Percentiles rank a stretch among this genome's conserved stretches.
phyloP scores from a whole-genome alignment of 2,329 filamentous ascomycete species.

The Trichoderma asperellum region DNA sequence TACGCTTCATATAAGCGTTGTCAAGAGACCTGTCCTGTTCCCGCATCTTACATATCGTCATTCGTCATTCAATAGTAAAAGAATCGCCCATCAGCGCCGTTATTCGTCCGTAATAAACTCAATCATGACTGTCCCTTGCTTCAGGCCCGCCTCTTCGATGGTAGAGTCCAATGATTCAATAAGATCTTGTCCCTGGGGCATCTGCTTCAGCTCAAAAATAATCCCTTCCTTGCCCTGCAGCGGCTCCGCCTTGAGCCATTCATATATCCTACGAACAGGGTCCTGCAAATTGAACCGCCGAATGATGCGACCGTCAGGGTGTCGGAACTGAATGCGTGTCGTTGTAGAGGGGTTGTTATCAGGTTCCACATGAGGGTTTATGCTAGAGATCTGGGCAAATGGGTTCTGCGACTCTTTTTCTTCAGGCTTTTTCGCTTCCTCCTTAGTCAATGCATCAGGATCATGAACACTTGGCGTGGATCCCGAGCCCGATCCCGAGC shows the following conservation, averaged over 20 bases:
- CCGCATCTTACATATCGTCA: constrained; percentile 16
- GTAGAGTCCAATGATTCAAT: constrained; percentile 73
- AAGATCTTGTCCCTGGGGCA: constrained; percentile 78
- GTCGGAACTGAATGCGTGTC: constrained; percentile 90
- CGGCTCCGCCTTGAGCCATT: constrained; percentile 92
- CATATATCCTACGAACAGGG: constrained; percentile 80
- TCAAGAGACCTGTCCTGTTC: neutral
- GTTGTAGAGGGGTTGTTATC: constrained; percentile 69
- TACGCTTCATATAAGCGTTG: neutral
- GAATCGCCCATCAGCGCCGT: neutral
- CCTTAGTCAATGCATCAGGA: constrained; percentile 83
- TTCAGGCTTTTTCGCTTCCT: constrained; percentile 50
- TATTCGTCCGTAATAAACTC: constrained; percentile 71
- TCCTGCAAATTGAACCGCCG: constrained; percentile 81
- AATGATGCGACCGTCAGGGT: constrained; percentile 82
- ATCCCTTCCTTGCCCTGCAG: constrained; percentile 77
- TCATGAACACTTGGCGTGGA: constrained; percentile 66
- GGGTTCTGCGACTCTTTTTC: constrained; percentile 45
- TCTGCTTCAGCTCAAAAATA: constrained; percentile 84
- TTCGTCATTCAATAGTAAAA: constrained; percentile 17
- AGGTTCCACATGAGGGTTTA: constrained; percentile 78
- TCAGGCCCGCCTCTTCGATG: constrained; percentile 81
- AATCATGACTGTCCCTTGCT: constrained; percentile 94
- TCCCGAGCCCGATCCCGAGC: constrained; percentile 43
- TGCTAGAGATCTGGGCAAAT: constrained; percentile 73